These are phyloP conservation scores for Colletotrichum abscissum DNA, from an alignment of 2,329 filamentous ascomycete species.

Conservation along the genomic window DNA sequence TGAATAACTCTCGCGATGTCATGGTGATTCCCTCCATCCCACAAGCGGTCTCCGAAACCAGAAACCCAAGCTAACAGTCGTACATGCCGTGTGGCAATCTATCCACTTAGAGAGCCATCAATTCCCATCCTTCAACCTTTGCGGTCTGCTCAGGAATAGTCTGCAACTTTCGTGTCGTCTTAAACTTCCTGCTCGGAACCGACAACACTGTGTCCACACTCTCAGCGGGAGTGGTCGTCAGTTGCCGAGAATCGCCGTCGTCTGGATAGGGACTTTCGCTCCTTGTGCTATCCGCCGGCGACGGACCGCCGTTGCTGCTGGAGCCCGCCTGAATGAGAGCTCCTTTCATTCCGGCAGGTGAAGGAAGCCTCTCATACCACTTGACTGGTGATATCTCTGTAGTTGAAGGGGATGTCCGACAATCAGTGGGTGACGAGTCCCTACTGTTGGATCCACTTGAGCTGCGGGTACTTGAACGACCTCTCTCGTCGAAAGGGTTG, in stretches of 20 bases:
- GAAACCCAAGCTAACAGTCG: too few relatives aligned
- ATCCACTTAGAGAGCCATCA: neutral
- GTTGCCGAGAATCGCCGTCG: neutral
- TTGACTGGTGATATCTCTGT: neutral
- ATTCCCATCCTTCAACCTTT: neutral
- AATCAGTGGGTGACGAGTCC: neutral
- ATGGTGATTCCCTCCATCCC: too few relatives aligned
- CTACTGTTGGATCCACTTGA: neutral
- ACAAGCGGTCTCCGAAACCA: too few relatives aligned
- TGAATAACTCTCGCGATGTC: too few relatives aligned
- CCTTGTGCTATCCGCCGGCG: too few relatives aligned
- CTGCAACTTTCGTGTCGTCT: neutral
- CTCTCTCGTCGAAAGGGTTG: neutral
- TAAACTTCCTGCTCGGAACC: neutral
- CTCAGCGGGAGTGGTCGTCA: neutral
- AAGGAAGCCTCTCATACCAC: neutral
- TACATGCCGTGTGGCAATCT: too few relatives aligned
- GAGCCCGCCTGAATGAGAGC: neutral
- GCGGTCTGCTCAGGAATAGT: neutral
- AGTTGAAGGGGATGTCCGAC: neutral
- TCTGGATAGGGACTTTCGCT: neutral
- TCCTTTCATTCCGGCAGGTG: rapidly evolving
- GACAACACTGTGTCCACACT: rapidly evolving
- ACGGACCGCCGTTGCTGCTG: neutral
- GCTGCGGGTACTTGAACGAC: neutral